These are phyloP conservation scores for Trametes elegans DNA, from an alignment of 768 basidiomycete genomes.

Conservation along the genomic window DNA sequence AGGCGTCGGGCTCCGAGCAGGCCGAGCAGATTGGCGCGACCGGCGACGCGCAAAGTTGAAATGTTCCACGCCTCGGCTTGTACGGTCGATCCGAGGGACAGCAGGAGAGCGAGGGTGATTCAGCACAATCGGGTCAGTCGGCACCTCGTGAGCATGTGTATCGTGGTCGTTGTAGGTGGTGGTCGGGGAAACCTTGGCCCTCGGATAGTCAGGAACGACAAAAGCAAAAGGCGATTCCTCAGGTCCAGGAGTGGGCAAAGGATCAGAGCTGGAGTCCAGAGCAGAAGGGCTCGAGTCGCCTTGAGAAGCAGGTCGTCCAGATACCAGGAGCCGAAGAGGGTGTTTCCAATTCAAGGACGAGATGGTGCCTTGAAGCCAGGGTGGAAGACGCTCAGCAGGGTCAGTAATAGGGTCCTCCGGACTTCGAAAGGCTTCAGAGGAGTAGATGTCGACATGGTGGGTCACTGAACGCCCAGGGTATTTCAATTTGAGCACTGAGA, in stretches of 20 bases:
- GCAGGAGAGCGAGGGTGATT: too few relatives aligned
- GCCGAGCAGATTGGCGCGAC: neutral
- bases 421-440: neutral
- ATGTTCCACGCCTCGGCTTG: neutral
- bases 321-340: slow-evolving; percentile 43
- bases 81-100: too few relatives aligned
- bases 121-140: too few relatives aligned
- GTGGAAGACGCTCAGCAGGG: slow-evolving; percentile 38
- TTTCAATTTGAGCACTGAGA: slow-evolving; percentile 45
- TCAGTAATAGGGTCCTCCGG: slow-evolving; percentile 6
- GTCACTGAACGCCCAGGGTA: neutral
- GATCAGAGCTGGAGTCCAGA: neutral
- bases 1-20: neutral
- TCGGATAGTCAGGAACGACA: neutral
- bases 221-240: slow-evolving; percentile 15
- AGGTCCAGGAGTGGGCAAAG: neutral
- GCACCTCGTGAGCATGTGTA: neutral
- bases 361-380: slow-evolving; percentile 57
- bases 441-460: neutral
- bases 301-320: neutral
- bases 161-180: neutral
- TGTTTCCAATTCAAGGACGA: slow-evolving; percentile 43
- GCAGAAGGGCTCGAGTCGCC: slow-evolving; percentile 3
- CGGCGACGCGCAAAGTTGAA: neutral
- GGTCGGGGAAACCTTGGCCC: neutral